Base-by-base conservation (phyloP, 2,329 filamentous ascomycete species). In the Hymenotorrendiella dingleyae region DNA sequence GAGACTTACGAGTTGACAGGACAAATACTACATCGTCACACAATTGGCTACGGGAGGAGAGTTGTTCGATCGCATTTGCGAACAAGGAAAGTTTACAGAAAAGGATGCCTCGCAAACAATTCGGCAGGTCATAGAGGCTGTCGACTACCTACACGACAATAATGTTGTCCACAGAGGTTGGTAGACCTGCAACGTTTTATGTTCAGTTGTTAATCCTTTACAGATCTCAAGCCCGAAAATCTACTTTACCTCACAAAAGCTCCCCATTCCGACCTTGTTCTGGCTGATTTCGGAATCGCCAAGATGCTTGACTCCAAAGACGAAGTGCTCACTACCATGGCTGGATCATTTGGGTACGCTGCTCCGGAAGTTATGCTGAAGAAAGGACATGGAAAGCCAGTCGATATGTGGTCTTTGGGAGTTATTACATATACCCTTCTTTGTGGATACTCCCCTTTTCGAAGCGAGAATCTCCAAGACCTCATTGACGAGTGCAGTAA, bases 21-120 rank as follows among this genome's bases (percentile, higher is more conserved):
- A 98, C 73, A 98, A 98, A 72, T 98, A 95, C 71, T 98, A 98
- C 66, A 97, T 98, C 56, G 90, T 98, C 57, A 98, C 93, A 23
- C 85, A 98, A 67, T 75, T 98, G 43, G 93, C 93, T 30, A 95
- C 87, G 0, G 93, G 93, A 54, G 93, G 93, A 64, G 93, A 98
- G 69, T 71, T 98, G 50, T 98, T 98, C 66, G 93, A 98, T 62
- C 84, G 94, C 43, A 98, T 98, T 58, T 98, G 93, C 69, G 90
- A 97, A 62, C 86, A 94, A 67, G 94, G 93, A 57, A 94, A 88
- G 64, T 98, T 97, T 69, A 98, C 93, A 11, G 93, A 98, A 65
- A 97, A 95, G 70, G 93, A 98, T 69, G 61, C 61, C 23, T 91
- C 90, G 16, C 84, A 93, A 66, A 97, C 91, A 8, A 97, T 98